phyloP scores from a whole-genome alignment of 2,329 filamentous ascomycete genomes.

The Epichloe elymi region DNA sequence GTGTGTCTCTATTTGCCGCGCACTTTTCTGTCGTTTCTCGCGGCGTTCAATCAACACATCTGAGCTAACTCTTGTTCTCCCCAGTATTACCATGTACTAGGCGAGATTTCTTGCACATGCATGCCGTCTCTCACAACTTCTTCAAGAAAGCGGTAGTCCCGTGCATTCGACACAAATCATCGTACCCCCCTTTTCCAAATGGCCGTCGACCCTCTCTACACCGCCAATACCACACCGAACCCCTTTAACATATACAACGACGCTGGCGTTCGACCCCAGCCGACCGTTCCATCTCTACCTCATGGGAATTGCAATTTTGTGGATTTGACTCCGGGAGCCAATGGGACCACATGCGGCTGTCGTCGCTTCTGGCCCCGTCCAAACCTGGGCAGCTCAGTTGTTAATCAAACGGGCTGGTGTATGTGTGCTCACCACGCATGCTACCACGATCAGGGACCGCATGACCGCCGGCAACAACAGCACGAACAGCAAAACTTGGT shows the following conservation, averaged over 20 bases:
- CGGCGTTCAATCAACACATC: background rate
- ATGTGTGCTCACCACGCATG: constrained; percentile 53
- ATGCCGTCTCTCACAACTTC: background rate
- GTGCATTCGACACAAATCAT: background rate
- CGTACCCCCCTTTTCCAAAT: constrained; percentile 20
- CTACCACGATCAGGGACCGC: constrained; percentile 38
- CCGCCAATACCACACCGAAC: constrained; percentile 27
- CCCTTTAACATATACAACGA: constrained; percentile 46
- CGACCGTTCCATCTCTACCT: constrained; percentile 26
- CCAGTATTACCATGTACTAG: background rate
- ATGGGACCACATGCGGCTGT: constrained; percentile 43
- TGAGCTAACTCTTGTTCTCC: background rate
- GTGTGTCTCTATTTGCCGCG: background rate
- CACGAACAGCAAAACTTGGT: constrained; percentile 12
- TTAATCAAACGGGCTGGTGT: constrained; percentile 38
- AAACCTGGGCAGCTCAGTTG: constrained; percentile 18
- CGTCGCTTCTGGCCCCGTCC: constrained; percentile 46
- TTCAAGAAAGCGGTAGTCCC: background rate
- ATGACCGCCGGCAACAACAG: constrained; percentile 10
- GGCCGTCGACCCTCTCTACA: constrained; percentile 37
- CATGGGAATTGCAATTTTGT: constrained; percentile 45
- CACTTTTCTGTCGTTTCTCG: background rate
- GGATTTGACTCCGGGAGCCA: constrained; percentile 37
- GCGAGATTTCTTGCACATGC: background rate
- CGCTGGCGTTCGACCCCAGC: constrained; percentile 17